Evolutionary conservation across 192 early-diverging fungal genomes (phyloP), one percentile per base, ranked within the genome.

Genomic region (Mortierella alpina): DNA sequence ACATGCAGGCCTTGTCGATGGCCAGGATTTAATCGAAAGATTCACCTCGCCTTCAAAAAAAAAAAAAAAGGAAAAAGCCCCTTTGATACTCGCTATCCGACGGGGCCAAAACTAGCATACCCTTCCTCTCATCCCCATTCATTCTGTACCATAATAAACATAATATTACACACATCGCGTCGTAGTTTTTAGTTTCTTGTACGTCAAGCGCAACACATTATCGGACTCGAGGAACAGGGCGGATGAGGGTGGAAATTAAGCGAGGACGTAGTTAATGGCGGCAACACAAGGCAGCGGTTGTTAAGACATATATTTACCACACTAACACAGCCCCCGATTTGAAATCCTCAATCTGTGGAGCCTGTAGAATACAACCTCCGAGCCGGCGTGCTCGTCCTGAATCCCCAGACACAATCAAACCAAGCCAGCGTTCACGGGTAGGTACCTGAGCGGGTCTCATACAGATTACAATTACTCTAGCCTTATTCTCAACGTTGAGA

Each of bases 1-100:
- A 72, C 51, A 72, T 72, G 58, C 68, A 78, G 57, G 68, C 68
- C 47, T 17, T 70, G 46, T 58, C 66, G 23, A 67, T 78, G 55
- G 18, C 68, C 31, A 64, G 68, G 41, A 66, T 78, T 22, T 78
- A 71, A 66, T 63, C 7, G 2, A 40, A 5, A 6, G 8, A 20
- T 18, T 47, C 1, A n/a, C 5, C n/a, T 48, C 14, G 15, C 23
- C 18, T 20, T 2, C 18, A 14, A n/a, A 18, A 3, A 63, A 9
- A 41, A 4, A 10, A 17, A 4, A n/a, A n/a, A n/a, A n/a, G n/a
- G n/a, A n/a, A n/a, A n/a, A n/a, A n/a, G 31, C 31, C 0, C 45
- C 59, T 14, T 5, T 14, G 13, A 6, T 12, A 62, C 45, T 48
- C 5, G 5, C 6, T 20, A 44, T 18, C 9, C 13, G 1, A 13